Evolutionary conservation across 805 yeast species (phyloP).

Genomic region (Candida adriatica): DNA sequence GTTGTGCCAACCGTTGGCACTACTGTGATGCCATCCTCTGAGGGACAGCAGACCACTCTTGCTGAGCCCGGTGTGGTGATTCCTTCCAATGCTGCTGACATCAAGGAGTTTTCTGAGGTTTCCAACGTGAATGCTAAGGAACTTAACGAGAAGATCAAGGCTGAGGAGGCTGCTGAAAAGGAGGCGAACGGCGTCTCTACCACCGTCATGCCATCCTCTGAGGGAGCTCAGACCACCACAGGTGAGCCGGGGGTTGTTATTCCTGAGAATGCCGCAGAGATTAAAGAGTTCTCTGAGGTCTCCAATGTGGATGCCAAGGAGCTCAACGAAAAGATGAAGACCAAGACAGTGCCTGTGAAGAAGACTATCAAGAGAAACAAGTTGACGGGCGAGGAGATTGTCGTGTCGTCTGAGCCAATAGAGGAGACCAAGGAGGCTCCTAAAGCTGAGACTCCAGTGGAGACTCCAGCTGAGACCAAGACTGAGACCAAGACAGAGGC

Average conservation of each 20-base stretch:
- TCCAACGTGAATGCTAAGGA: conserved; percentile 50
- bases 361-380: conserved; percentile 33
- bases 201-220: conserved; percentile 30
- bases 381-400: conserved; percentile 33
- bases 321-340: conserved; percentile 31
- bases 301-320: conserved; percentile 42
- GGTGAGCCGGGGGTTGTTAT: conserved; percentile 75
- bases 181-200: conserved; percentile 2
- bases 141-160: conserved; percentile 39
- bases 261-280: conserved; percentile 48
- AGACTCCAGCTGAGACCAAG: conserved; percentile 1
- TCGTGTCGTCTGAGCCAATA: conserved; percentile 26
- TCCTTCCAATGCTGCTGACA: conserved; percentile 56
- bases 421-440: conserved; percentile 15
- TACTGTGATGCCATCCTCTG: conserved; percentile 37
- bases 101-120: conserved; percentile 57
- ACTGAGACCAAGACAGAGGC: conserved; percentile 1
- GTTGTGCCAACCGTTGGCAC: conserved; percentile 13
- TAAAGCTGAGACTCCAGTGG: conserved; percentile 1
- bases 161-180: conserved; percentile 21
- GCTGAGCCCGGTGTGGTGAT: conserved; percentile 67
- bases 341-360: conserved; percentile 29
- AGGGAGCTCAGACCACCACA: conserved; percentile 31
- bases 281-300: conserved; percentile 49
- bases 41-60: conserved; percentile 35